These are phyloP conservation scores for Ophiocordyceps australis DNA, from an alignment of 2,329 filamentous ascomycete species.

Conservation along the genomic window DNA sequence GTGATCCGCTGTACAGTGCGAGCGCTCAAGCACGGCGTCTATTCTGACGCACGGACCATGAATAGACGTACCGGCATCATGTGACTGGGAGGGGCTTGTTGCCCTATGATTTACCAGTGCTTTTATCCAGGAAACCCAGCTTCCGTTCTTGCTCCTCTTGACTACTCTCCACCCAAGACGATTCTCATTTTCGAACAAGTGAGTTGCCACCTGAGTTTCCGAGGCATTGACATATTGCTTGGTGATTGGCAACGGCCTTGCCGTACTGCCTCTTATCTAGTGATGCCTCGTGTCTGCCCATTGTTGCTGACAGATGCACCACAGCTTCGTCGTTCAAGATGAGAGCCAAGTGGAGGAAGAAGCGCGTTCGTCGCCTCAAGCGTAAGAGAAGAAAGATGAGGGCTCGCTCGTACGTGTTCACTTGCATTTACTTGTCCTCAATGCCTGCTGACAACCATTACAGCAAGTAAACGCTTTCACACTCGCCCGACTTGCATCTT, in stretches of 20 bases:
- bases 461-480: constrained; percentile 51
- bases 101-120: constrained; percentile 17
- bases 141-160: constrained; percentile 9
- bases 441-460: constrained; percentile 12
- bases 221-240: no score
- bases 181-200: constrained; percentile 27
- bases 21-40: neutral
- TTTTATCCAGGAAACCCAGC: constrained; percentile 8
- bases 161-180: constrained; percentile 22
- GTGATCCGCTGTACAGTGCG: neutral
- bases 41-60: neutral
- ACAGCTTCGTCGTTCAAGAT: constrained; percentile 31
- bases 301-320: no score
- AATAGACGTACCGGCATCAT: constrained; percentile 6
- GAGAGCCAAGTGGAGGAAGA: constrained; percentile 99
- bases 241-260: no score
- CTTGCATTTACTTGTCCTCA: constrained; percentile 2
- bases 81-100: constrained; percentile 16
- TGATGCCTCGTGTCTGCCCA: no score
- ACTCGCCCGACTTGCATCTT: no score
- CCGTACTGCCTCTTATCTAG: no score
- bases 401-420: constrained; percentile 70
- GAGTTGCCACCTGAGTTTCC: constrained; percentile 9
- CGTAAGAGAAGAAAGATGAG: constrained; percentile 99
- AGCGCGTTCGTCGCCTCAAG: constrained; percentile 97